These are phyloP conservation scores for Umbelopsis isabellina DNA, from an alignment of 192 early-diverging fungal genomes.

Conservation along the genomic window DNA sequence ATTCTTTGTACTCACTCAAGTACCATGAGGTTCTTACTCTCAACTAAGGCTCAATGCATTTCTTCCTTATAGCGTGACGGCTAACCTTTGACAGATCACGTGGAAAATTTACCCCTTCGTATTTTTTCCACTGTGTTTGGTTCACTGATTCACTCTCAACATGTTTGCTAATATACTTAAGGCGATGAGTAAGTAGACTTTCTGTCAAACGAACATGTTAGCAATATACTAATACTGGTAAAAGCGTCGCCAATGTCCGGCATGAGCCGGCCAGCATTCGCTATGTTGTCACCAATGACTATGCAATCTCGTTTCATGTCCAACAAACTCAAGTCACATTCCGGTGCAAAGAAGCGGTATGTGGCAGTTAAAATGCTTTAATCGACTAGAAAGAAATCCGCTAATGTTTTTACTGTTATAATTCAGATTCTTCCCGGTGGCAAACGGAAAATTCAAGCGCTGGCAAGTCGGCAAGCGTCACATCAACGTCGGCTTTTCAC, in stretches of 20 bases:
- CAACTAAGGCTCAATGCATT: too few relatives aligned
- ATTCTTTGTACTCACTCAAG: background rate
- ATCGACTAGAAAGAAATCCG: too few relatives aligned
- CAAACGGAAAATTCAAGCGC: constrained; percentile 45
- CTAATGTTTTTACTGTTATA: background rate
- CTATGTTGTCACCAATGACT: background rate
- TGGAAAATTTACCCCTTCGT: background rate
- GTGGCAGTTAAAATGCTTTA: too few relatives aligned
- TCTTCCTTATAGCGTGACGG: too few relatives aligned
- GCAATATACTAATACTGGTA: background rate
- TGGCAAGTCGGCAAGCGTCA: constrained; percentile 46
- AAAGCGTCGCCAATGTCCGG: background rate
- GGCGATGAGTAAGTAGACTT: background rate
- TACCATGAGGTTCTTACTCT: background rate
- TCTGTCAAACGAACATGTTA: background rate
- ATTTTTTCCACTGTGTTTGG: background rate
- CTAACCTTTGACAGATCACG: background rate
- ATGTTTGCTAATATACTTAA: constrained; percentile 6
- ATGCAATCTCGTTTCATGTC: constrained; percentile 32
- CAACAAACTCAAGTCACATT: constrained; percentile 44
- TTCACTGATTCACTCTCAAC: background rate
- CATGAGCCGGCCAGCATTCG: background rate
- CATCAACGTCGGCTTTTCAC: constrained; percentile 39
- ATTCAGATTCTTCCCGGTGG: constrained; percentile 41
- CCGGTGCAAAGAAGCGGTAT: constrained; percentile 48